Evolutionary conservation across 257 asterid genomes (phyloP).

Genomic region (Ocimum tenuiflorum): DNA sequence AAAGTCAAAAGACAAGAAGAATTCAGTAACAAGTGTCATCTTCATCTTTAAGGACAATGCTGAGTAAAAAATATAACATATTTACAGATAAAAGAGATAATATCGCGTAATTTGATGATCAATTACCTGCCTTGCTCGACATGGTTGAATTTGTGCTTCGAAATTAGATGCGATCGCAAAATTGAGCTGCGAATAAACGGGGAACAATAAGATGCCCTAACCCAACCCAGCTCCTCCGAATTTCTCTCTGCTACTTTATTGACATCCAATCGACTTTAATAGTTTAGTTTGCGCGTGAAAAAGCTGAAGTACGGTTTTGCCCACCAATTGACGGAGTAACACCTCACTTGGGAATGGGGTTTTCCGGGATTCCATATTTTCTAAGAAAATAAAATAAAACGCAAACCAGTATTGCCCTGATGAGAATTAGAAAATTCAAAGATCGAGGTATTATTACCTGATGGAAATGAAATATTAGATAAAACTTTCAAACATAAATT

Average conservation of each 20-base stretch:
- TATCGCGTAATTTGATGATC: neutral
- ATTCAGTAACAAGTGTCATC: neutral
- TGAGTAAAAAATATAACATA: no score
- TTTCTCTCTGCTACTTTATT: neutral
- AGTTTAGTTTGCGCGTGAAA: neutral
- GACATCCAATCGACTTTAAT: neutral
- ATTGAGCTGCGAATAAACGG: neutral
- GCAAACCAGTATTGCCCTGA: no score
- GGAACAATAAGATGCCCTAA: conserved; percentile 16
- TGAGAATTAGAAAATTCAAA: no score
- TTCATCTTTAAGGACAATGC: neutral
- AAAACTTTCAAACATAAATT: no score
- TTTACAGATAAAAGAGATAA: neutral
- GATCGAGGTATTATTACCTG: no score
- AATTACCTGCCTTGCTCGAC: conserved; percentile 47
- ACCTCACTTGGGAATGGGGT: neutral
- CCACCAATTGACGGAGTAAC: neutral
- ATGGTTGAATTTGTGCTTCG: conserved; percentile 33
- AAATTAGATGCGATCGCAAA: conserved; percentile 25
- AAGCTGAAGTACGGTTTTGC: conserved; percentile 14
- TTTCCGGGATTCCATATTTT: neutral
- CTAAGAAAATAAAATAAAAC: no score
- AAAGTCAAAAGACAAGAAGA: neutral
- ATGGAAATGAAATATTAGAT: no score
- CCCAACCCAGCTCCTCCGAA: conserved; percentile 10